phyloP scores from a whole-genome alignment of 2,329 filamentous ascomycete genomes.

The Colletotrichum sp. region DNA sequence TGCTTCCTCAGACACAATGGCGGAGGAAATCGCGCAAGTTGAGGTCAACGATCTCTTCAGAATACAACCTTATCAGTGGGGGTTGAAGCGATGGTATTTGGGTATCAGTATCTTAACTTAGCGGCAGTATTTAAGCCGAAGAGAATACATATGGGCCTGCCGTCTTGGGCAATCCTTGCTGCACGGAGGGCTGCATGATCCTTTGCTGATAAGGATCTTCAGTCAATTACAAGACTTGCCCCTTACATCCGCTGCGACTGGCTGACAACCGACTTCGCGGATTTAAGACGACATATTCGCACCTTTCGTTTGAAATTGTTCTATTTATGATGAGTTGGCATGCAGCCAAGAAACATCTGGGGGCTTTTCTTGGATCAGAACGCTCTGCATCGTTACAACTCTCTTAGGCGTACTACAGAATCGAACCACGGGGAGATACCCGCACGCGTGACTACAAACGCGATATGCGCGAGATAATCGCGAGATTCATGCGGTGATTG shows the following conservation, averaged over 20 bases:
- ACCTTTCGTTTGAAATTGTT: neutral
- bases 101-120: neutral
- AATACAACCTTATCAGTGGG: neutral
- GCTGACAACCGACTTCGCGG: neutral
- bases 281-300: neutral
- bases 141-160: neutral
- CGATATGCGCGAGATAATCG: neutral
- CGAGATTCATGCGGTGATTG: neutral
- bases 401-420: neutral
- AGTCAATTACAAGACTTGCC: neutral
- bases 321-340: neutral
- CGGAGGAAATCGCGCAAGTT: neutral
- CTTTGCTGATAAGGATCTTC: neutral
- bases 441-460: neutral
- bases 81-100: neutral
- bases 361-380: neutral
- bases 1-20: neutral
- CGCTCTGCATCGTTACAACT: neutral
- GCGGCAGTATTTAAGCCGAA: neutral
- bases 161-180: neutral
- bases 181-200: neutral
- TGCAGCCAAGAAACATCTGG: neutral
- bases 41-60: neutral
- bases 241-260: neutral
- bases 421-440: neutral